Evolutionary conservation across 2,329 filamentous ascomycete genomes (phyloP), one percentile per base, ranked within the genome.

Genomic region (Talaromyces sp.): DNA sequence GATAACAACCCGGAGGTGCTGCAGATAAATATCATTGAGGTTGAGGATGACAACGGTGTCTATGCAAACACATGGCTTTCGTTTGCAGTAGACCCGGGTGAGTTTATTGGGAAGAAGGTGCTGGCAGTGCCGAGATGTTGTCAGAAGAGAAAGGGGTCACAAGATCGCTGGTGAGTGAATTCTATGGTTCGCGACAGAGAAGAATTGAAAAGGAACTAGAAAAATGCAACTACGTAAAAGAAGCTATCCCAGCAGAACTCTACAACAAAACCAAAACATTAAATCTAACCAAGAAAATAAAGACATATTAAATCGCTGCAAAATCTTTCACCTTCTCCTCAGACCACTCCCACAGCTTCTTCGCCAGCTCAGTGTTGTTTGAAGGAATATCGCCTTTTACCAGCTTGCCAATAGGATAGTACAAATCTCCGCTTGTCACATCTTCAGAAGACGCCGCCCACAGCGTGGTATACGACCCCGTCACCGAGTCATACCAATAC

Each of bases 61-160:
- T 77, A 76, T 64, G 74, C 57, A 39, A 79, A 77, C 42, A 64
- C 68, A 54, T 65, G 65, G 57, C 65, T 77, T 51, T 67, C 61
- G 3, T 78, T 78, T 61, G 49, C 63, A 10, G 69, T 79, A 11
- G 66, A 79, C 64, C 66, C 72, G 17, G 67, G 64, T 30, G 73
- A 77, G 8, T 80, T 75, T 63, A 69, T 62, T 51, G 74, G 75
- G 27, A 74, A 74, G 66, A 78, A 71, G 67, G 70, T 79, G 7
- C 64, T 80, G 22, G 75, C 75, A 22, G 73, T 80, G 57, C 73
- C 72, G n/a, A 75, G 76, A 60, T 80, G 76, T 62, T 78, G 76
- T 64, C 72, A 77, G 65, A 71, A 67, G 62, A 73, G 73, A 61
- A 75, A 73, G 61, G 75, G 74, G 44, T 74, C 73, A 27, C 64